Conservation (phyloP, 306 rosid genomes). For the Begonia peltatifolia region DNA sequence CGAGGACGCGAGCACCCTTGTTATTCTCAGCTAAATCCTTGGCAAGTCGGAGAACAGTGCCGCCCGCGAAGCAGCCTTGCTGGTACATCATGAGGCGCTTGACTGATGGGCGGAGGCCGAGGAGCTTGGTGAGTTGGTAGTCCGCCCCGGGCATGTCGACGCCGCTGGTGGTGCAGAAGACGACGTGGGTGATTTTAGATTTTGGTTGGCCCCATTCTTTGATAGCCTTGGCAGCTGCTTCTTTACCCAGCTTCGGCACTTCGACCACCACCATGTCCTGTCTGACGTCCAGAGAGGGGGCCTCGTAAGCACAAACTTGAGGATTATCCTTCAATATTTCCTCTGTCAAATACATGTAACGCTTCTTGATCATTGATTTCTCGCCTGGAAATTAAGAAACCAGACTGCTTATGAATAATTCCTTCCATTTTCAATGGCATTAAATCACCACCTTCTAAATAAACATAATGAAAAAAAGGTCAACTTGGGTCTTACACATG, state of each 20-base stretch:
- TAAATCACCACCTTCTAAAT: neutral
- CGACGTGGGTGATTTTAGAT: constrained; percentile 43
- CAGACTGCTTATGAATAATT: neutral
- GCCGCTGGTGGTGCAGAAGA: constrained; percentile 53
- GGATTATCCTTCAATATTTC: constrained; percentile 33
- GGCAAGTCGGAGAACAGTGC: constrained; percentile 48
- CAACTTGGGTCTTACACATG: constrained; percentile 26
- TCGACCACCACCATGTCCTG: constrained; percentile 49
- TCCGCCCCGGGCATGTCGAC: constrained; percentile 63
- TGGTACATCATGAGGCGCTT: constrained; percentile 59
- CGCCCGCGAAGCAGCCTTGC: constrained; percentile 57
- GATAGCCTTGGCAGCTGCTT: constrained; percentile 38
- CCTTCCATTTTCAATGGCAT: neutral
- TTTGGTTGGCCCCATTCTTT: constrained; percentile 62
- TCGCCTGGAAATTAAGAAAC: constrained; percentile 26
- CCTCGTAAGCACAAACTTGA: constrained; percentile 38
- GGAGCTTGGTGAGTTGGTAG: constrained; percentile 43
- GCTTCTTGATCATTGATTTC: constrained; percentile 44
- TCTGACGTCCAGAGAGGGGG: constrained; percentile 40
- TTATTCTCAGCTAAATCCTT: constrained; percentile 56
- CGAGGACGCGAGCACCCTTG: constrained; percentile 37
- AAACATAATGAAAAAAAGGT: neutral
- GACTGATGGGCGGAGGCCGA: constrained; percentile 43
- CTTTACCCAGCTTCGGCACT: constrained; percentile 43
- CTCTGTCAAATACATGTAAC: constrained; percentile 40